Percentiles rank a stretch among this genome's conserved stretches.
Evolutionary conservation across 495 filamentous ascomycete species (phyloP).

Genomic region (Daldinia childiae): DNA sequence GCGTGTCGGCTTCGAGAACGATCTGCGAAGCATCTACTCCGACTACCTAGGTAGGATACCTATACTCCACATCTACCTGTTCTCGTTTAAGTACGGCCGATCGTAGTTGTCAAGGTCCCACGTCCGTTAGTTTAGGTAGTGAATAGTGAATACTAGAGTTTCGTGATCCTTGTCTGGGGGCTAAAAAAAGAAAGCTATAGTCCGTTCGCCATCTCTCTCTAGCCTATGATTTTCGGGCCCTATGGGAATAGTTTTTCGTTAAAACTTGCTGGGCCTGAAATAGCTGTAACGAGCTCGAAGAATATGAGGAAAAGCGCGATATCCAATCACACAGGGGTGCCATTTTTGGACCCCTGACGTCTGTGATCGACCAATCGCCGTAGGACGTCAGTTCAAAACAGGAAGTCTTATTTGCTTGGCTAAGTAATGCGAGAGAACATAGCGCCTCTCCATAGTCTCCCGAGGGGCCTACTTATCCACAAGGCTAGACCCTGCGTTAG

Average conservation of each 20-base stretch:
- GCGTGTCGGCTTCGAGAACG: constrained; percentile 31
- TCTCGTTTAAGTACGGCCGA: constrained; percentile 26
- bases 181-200: constrained; percentile 42
- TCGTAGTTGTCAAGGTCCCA: constrained; percentile 35
- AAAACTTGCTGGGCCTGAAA: constrained; percentile 29
- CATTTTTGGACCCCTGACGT: constrained; percentile 27
- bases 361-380: constrained; percentile 35
- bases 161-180: constrained; percentile 42
- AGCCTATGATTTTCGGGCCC: constrained; percentile 18
- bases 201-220: constrained; percentile 32
- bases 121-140: constrained; percentile 30
- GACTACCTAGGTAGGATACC: constrained; percentile 20
- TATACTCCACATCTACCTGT: constrained; percentile 35
- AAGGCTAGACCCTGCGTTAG: constrained; percentile 36
- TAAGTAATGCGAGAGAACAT: constrained; percentile 26
- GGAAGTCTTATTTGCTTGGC: constrained; percentile 31
- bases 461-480: constrained; percentile 24
- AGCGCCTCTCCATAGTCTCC: constrained; percentile 25
- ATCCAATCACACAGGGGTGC: constrained; percentile 27
- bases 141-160: constrained; percentile 39
- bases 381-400: constrained; percentile 31
- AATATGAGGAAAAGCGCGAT: constrained; percentile 22
- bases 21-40: constrained; percentile 34
- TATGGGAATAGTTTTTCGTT: constrained; percentile 17
- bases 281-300: constrained; percentile 35